Base-by-base conservation (phyloP, 352 stramenopile species). In the Pythium aquatile region DNA sequence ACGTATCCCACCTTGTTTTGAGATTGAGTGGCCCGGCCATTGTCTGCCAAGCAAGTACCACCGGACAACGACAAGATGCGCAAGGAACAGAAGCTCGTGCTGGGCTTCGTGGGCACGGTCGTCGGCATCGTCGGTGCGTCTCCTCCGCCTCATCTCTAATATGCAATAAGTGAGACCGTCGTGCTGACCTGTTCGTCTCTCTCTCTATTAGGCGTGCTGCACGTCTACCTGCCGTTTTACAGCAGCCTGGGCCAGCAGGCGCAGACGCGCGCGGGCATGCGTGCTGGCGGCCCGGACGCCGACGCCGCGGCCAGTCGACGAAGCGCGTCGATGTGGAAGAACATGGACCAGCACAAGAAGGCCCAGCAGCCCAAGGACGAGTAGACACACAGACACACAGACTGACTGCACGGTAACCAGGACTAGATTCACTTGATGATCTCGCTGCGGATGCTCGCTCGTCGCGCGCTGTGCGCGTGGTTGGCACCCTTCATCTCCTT, bases 321-420 rank as follows among this genome's bases (percentile, higher is more conserved):
- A 17, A 72, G 68, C 32, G 67, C 73, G 47, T 79, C 73, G 3
- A 79, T 79, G 73, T 79, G 73, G 73, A 79, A 79, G 64, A 79
- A 79, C 58, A 75, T 79, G 69, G 68, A 76, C 40, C 61, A 61
- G 52, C 35, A 57, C 28, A 67, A 67, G 53, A 44, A 57, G 42
- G 24, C 35, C 13, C 51, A 67, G 53, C 30, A 65, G 35, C 24
- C 33, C 30, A 37, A 65, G n/a, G 20, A 55, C 16, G 49, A 66
- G 28, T 42, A 66, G 20, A 24, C 20, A 24, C 20, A 24, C 20
- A 24, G 20, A 24, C 20, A 24, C 20, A 24, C 20, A 24, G 1
- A 40, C 17, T 20, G 3, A 8, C 40, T 35, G 32, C 13, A 24
- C 9, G 40, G 9, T 48, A 48, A 48, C 7, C 14, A 66, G 33